Evolutionary conservation across 202 grass and related monocot genomes (phyloP).

Genomic region (Schoenoplectus triqueter): DNA sequence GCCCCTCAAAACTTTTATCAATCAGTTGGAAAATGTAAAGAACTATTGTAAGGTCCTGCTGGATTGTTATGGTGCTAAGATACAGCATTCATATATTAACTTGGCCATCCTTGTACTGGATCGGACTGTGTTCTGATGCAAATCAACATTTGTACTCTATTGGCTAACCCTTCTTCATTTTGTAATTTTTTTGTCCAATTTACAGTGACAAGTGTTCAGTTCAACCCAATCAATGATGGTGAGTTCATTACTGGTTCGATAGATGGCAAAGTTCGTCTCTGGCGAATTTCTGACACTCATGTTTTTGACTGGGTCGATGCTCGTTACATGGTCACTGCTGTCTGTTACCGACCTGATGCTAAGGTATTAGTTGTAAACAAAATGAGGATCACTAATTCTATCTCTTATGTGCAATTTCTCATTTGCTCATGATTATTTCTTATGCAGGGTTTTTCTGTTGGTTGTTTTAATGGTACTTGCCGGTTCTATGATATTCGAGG

Average conservation of each 20-base stretch:
- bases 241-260: slow-evolving; percentile 91
- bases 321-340: slow-evolving; percentile 70
- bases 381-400: background rate
- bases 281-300: slow-evolving; percentile 64
- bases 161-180: slow-evolving; percentile 29
- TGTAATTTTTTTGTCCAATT: slow-evolving; percentile 17
- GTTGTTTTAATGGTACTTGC: slow-evolving; percentile 65
- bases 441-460: slow-evolving; percentile 74
- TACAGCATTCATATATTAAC: background rate
- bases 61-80: background rate
- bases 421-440: slow-evolving; percentile 30
- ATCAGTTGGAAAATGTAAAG: background rate
- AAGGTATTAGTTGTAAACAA: slow-evolving; percentile 52
- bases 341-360: slow-evolving; percentile 76
- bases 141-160: background rate
- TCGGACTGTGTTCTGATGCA: background rate
- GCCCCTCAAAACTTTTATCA: background rate
- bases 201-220: slow-evolving; percentile 88
- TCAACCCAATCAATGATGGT: slow-evolving; percentile 74
- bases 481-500: slow-evolving; percentile 82
- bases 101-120: background rate
- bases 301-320: slow-evolving; percentile 87
- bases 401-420: background rate
- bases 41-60: background rate
- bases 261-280: slow-evolving; percentile 88